Evolutionary conservation across 1,284 basidiomycete genomes (phyloP).

Genomic region (Tilletia walkeri): DNA sequence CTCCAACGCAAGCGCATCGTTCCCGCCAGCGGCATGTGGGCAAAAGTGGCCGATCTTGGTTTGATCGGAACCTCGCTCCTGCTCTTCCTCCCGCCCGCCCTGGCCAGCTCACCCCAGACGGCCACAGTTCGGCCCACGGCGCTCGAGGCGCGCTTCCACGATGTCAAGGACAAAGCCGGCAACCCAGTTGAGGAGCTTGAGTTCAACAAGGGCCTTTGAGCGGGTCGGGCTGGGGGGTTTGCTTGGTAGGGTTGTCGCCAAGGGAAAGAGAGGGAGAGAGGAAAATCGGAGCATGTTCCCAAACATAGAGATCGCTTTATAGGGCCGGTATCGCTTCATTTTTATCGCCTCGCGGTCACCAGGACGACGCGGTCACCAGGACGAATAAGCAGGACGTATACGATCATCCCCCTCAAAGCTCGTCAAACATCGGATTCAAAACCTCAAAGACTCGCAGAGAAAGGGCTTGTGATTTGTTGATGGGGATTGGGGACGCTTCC

Average conservation of each 20-base stretch:
- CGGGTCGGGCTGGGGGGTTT: background rate
- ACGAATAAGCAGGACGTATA: too few relatives aligned
- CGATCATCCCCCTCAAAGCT: background rate
- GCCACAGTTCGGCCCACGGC: constrained; percentile 56
- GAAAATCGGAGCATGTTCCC: too few relatives aligned
- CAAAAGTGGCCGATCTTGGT: constrained; percentile 34
- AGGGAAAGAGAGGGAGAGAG: too few relatives aligned
- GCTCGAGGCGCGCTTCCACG: constrained; percentile 56
- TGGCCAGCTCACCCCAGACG: constrained; percentile 62
- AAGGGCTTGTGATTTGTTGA: background rate
- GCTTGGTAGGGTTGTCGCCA: too few relatives aligned
- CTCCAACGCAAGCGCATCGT: constrained; percentile 46
- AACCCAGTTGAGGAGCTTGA: constrained; percentile 55
- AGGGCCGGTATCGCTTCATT: too few relatives aligned
- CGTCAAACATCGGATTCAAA: too few relatives aligned
- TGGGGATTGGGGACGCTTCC: too few relatives aligned
- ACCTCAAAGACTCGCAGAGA: background rate
- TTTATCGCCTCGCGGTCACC: too few relatives aligned
- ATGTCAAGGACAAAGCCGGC: constrained; percentile 51
- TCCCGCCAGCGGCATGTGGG: constrained; percentile 29
- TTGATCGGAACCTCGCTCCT: constrained; percentile 60
- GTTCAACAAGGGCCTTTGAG: constrained; percentile 61
- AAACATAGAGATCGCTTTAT: too few relatives aligned
- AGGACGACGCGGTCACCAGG: too few relatives aligned
- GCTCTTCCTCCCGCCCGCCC: constrained; percentile 62